Evolutionary conservation across 306 rosid species (phyloP).

Genomic region (Malus asiatica): DNA sequence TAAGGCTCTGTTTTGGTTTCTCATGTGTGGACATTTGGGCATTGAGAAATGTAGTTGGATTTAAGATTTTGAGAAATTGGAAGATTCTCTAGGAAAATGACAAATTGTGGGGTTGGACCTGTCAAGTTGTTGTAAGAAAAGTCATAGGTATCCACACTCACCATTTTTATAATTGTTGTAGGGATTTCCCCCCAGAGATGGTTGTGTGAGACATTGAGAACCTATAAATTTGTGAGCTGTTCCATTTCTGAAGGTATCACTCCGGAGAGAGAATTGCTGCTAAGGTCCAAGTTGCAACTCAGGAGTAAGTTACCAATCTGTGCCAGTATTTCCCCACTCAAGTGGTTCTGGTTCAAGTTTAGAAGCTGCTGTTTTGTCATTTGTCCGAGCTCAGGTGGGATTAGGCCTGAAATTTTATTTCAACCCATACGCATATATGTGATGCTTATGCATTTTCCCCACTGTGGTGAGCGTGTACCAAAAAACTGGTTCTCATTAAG

Average conservation of each 20-base stretch:
- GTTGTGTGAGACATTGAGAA: too few species aligned
- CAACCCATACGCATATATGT: slow-evolving; percentile 29
- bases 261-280: slow-evolving; percentile 50
- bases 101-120: slow-evolving; percentile 39
- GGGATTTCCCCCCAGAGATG: too few species aligned
- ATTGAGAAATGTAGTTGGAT: background rate
- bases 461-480: slow-evolving; percentile 43
- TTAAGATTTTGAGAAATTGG: background rate
- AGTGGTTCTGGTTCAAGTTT: slow-evolving; percentile 42
- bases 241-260: slow-evolving; percentile 36
- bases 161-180: too few species aligned
- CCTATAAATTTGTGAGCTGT: slow-evolving; percentile 17
- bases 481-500: slow-evolving; percentile 31
- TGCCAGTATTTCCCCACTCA: slow-evolving; percentile 39
- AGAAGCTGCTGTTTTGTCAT: slow-evolving; percentile 28
- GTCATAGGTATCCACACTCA: too few species aligned
- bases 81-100: slow-evolving; percentile 15
- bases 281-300: slow-evolving; percentile 38
- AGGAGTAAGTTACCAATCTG: slow-evolving; percentile 47
- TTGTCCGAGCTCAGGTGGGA: slow-evolving; percentile 41
- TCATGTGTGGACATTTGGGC: background rate
- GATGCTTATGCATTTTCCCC: slow-evolving; percentile 45
- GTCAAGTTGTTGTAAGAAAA: slow-evolving; percentile 45
- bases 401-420: slow-evolving; percentile 46
- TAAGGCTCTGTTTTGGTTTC: background rate